phyloP scores from a whole-genome alignment of 495 filamentous ascomycete species.

The Elaphomyces granulatus region DNA sequence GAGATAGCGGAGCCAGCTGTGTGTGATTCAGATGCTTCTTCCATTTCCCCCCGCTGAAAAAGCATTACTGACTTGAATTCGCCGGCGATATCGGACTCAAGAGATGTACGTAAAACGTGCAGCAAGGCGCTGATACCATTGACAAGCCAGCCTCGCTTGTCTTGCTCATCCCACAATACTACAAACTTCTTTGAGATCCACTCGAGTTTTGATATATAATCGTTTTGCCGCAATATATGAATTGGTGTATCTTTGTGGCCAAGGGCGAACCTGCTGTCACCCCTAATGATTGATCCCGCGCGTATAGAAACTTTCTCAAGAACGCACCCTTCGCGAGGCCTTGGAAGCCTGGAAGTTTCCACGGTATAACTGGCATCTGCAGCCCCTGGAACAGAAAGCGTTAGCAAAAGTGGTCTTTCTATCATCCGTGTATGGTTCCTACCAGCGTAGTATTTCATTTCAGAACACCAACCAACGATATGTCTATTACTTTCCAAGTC shows the following conservation, averaged over 20 bases:
- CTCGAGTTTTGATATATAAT: too few species aligned
- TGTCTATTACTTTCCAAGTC: constrained; percentile 5
- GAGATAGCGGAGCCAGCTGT: constrained; percentile 3
- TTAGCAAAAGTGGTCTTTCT: not conserved
- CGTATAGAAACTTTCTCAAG: too few species aligned
- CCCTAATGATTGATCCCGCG: too few species aligned
- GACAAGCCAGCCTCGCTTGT: constrained; percentile 20
- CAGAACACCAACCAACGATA: constrained; percentile 10
- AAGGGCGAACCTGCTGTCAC: too few species aligned
- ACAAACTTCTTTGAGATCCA: constrained; percentile 16
- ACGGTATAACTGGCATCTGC: constrained; percentile 2
- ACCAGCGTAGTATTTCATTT: constrained; percentile 7
- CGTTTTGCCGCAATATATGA: too few species aligned
- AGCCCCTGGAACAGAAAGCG: constrained; percentile 2
- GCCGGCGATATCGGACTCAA: constrained; percentile 9
- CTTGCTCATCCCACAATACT: constrained; percentile 18
- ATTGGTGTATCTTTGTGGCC: too few species aligned
- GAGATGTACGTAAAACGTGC: constrained; percentile 18
- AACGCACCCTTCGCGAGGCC: too few species aligned
- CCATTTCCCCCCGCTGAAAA: constrained; percentile 1
- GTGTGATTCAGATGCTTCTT: not conserved
- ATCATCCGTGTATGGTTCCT: constrained; percentile 1
- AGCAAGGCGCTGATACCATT: constrained; percentile 20
- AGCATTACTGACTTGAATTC: constrained; percentile 8
- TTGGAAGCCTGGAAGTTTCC: constrained; percentile 2